Base-by-base conservation (phyloP, 345 rosid species). In the Hevea brasiliensis region DNA sequence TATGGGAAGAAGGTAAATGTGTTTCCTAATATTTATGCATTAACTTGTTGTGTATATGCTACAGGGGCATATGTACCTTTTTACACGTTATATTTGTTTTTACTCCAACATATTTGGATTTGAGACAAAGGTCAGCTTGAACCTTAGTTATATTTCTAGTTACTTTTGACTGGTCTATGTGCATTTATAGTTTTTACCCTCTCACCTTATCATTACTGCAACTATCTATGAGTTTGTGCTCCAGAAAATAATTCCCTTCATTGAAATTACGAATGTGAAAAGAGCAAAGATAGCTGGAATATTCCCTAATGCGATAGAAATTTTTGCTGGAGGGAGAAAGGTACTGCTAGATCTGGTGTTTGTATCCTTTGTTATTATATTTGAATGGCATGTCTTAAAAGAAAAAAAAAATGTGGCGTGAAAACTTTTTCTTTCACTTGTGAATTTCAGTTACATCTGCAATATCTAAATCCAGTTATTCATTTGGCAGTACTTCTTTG, bases 21-120 rank as follows among this genome's bases (percentile, higher is more conserved):
- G 59, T 61, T 74, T 68, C 14, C 29, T 54, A 57, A 48, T 37
- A 69, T 55, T 42, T 6, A 18, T 27, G 40, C 17, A 45, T 44
- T 60, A 7, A 26, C 32, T 41, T 51, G 29, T 72, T 77, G 35
- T 72, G 70, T 70, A n/a, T 75, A 21, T 80, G 61, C 51, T 83
- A 79, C 93, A 92, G 98, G 98, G 98, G 69, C 98, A 92, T 75
- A 90, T 94, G 96, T 94, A 92, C 85, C 89, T 94, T 73, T 94
- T 94, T 75, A 76, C 81, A 68, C 97, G 75, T 73, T 79, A 80
- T 77, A 83, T 92, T 78, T 95, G 99, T 86, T 95, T 95, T 82
- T 95, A 95, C 79, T 92, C 99, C 58, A 95, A 95, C 85, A 95
- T 95, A 73, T 95, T 95, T 88, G 99, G 99, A 64, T 95, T 87